phyloP scores from a whole-genome alignment of 2,329 filamentous ascomycete genomes.

The Chalara sp. region DNA sequence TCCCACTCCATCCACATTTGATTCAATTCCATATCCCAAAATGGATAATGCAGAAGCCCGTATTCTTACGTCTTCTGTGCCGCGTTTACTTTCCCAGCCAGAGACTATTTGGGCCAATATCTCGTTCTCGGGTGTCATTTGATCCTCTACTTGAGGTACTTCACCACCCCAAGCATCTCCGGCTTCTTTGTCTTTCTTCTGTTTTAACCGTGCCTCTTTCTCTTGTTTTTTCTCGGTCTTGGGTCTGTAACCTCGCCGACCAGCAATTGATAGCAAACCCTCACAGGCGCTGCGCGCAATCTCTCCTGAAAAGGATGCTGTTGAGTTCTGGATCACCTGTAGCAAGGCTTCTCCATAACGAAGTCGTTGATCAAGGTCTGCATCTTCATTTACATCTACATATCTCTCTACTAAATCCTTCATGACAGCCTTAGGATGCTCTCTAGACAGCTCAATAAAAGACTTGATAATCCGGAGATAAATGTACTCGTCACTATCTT shows the following conservation, averaged over 20 bases:
- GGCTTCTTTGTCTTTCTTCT: slow-evolving; percentile 42
- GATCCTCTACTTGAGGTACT: slow-evolving; percentile 40
- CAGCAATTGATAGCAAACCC: slow-evolving; percentile 55
- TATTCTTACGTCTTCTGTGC: slow-evolving; percentile 63
- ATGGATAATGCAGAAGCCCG: slow-evolving; percentile 64
- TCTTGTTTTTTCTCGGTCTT: slow-evolving; percentile 52
- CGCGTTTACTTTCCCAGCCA: slow-evolving; percentile 61
- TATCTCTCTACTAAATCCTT: slow-evolving; percentile 62
- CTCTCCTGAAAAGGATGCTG: slow-evolving; percentile 47
- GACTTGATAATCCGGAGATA: slow-evolving; percentile 62
- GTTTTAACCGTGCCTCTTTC: slow-evolving; percentile 41
- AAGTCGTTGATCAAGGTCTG: slow-evolving; percentile 55
- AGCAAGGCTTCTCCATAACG: slow-evolving; percentile 62
- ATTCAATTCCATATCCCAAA: slow-evolving; percentile 52
- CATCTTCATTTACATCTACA: slow-evolving; percentile 53
- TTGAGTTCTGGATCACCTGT: slow-evolving; percentile 56
- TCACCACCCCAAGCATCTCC: slow-evolving; percentile 49
- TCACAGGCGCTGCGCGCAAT: slow-evolving; percentile 45
- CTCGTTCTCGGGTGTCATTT: slow-evolving; percentile 27
- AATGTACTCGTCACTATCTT: slow-evolving; percentile 65
- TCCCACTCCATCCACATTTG: slow-evolving; percentile 50
- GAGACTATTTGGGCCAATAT: slow-evolving; percentile 52
- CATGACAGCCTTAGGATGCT: slow-evolving; percentile 55
- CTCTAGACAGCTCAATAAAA: slow-evolving; percentile 50
- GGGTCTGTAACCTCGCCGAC: slow-evolving; percentile 53